Conservation (phyloP, 768 basidiomycete species). For the Rubroboletus pulcherrimus region DNA sequence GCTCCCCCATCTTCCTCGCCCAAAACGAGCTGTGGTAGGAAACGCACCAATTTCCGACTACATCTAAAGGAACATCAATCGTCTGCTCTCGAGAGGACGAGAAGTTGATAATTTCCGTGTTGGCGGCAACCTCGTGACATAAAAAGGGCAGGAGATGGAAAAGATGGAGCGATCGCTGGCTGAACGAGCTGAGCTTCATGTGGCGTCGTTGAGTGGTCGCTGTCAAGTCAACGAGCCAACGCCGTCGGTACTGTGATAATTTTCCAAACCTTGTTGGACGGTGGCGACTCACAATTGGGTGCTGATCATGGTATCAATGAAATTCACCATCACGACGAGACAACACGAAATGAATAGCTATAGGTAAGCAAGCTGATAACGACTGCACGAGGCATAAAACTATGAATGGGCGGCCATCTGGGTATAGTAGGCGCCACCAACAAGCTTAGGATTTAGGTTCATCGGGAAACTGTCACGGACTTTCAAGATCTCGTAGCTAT, state of each 20-base stretch:
- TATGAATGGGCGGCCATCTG: constrained; percentile 23
- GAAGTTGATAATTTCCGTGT: constrained; percentile 69
- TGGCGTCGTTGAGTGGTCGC: constrained; percentile 7
- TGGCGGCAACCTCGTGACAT: constrained; percentile 38
- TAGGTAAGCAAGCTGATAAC: neutral
- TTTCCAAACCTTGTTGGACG: neutral
- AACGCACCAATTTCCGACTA: constrained; percentile 31
- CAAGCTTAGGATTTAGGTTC: constrained; percentile 2
- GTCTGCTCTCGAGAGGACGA: constrained; percentile 25
- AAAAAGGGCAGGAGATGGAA: constrained; percentile 13
- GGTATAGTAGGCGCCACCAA: constrained; percentile 16
- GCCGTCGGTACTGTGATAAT: neutral
- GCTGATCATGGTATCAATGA: constrained; percentile 14
- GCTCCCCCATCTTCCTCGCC: neutral
- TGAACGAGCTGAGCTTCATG: constrained; percentile 14
- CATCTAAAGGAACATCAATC: constrained; percentile 14
- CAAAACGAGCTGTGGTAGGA: constrained; percentile 16
- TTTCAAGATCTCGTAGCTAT: constrained; percentile 17
- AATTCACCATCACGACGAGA: constrained; percentile 15
- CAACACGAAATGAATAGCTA: constrained; percentile 10
- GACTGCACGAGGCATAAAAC: constrained; percentile 11
- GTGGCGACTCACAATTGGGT: neutral
- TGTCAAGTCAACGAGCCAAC: constrained; percentile 18
- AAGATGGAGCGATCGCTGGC: constrained; percentile 13
- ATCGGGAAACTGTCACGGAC: constrained; percentile 22